A percentile compares a stretch with the other conserved stretches of the same genome.
These are phyloP conservation scores for Polygonum aviculare DNA, from an alignment of 148 eudicot genomes.

Conservation along the genomic window DNA sequence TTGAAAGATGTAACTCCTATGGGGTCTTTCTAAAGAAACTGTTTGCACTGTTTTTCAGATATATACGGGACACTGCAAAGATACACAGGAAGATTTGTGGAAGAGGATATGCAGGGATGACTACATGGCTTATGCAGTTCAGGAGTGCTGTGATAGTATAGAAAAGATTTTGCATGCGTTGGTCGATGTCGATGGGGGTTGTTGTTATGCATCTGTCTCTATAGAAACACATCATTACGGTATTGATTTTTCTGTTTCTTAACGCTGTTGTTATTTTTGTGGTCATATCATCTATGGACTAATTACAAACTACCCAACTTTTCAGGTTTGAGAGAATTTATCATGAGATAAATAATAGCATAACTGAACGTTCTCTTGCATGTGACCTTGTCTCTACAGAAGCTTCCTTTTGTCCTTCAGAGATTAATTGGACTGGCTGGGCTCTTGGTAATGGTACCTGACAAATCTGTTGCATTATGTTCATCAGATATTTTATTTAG, in stretches of 20 bases:
- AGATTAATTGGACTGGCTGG: slow-evolving; percentile 89
- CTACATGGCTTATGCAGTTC: slow-evolving; percentile 97
- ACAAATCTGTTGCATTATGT: slow-evolving; percentile 9
- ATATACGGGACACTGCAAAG: slow-evolving; percentile 93
- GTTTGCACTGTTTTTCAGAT: slow-evolving; percentile 37
- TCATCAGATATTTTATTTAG: background rate
- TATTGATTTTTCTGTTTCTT: slow-evolving; percentile 3
- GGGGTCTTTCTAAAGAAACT: background rate
- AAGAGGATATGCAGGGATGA: slow-evolving; percentile 78
- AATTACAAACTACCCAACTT: background rate
- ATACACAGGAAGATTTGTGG: slow-evolving; percentile 89
- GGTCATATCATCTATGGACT: background rate
- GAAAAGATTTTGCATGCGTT: slow-evolving; percentile 71
- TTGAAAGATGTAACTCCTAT: background rate
- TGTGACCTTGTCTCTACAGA: slow-evolving; percentile 58
- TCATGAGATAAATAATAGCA: slow-evolving; percentile 76
- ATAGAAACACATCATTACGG: background rate
- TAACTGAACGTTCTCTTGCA: slow-evolving; percentile 64
- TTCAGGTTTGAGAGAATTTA: slow-evolving; percentile 89
- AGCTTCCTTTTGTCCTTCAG: slow-evolving; percentile 66
- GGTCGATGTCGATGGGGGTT: slow-evolving; percentile 81
- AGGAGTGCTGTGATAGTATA: slow-evolving; percentile 83
- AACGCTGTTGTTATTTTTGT: background rate
- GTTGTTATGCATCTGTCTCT: slow-evolving; percentile 42
- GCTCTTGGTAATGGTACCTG: slow-evolving; percentile 70